Conservation (phyloP, 345 rosid species). For the Hypericum androsaemum region DNA sequence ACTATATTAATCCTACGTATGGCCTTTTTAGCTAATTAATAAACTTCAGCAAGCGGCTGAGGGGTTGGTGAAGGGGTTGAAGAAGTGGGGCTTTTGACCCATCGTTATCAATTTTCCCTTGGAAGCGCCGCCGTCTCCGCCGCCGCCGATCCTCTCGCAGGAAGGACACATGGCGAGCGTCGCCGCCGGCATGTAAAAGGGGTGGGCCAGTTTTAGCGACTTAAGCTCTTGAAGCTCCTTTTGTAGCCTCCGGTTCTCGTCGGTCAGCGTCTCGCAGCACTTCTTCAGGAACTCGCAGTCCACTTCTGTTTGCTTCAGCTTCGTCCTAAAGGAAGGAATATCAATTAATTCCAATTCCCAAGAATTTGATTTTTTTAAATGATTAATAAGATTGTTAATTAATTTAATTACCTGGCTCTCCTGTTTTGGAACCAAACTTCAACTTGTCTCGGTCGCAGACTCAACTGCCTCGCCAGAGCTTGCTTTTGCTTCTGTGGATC, state of each 20-base stretch:
- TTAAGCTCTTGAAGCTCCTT: conserved; percentile 34
- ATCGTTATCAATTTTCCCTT: conserved; percentile 30
- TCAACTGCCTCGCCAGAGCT: no score
- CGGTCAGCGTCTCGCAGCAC: conserved; percentile 90
- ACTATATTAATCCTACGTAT: no score
- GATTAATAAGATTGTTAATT: no score
- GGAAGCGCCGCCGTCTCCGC: conserved; percentile 22
- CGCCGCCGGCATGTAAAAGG: conserved; percentile 25
- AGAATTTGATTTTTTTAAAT: not conserved
- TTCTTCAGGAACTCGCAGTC: conserved; percentile 90
- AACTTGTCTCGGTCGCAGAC: no score
- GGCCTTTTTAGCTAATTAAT: conserved; percentile 2
- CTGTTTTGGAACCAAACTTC: no score
- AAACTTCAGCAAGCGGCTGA: conserved; percentile 71
- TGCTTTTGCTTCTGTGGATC: no score
- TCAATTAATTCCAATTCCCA: not conserved
- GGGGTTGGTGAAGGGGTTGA: conserved; percentile 58
- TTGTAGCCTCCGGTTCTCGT: conserved; percentile 80
- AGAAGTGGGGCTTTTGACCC: conserved; percentile 56
- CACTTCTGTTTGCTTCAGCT: conserved; percentile 90
- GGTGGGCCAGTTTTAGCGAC: conserved; percentile 19
- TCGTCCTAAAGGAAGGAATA: conserved; percentile 44
- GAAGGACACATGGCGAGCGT: conserved; percentile 25
- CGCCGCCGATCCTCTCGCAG: conserved; percentile 52
- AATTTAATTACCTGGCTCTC: no score